Base-by-base conservation (phyloP, 352 stramenopile species). In the Blastocystis sp. region DNA sequence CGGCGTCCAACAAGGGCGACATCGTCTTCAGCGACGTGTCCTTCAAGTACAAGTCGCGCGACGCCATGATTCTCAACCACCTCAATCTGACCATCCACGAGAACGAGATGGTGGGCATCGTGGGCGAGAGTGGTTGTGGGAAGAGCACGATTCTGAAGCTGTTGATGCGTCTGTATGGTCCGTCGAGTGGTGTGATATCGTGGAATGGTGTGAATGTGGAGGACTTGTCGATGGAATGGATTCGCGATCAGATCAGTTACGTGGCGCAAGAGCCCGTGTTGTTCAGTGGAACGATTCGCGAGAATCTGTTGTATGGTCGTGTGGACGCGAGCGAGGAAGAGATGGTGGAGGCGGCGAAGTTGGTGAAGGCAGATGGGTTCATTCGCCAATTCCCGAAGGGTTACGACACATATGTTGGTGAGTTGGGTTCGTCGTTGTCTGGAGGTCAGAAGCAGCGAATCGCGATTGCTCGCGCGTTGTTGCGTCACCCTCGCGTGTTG, bases 391-490 rank as follows among this genome's bases (percentile, higher is more conserved):
- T 98, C 69, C 94, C 94, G 0, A 92, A 97, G 29, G 92, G 94
- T 10, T 97, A 97, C 67, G 92, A 94, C 41, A 98, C 95, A 0
- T 91, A 94, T 51, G 94, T 97, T 29, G 95, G 95, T 50, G 95
- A 98, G 81, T 90, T 92, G 26, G 95, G 95, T 12, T 91, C 92
- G 3, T 93, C 95, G 70, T 91, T 98, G 12, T 98, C 93, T 0
- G 96, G 96, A 55, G 96, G 96, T 3, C 95, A 99, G 93, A 98
- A 97, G 85, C 95, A 98, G 90, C 92, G 96, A 13, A 96, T 98
- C 88, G 94, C 94, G 6, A 98, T 98, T 78, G 95, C 96, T 12
- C 92, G 96, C 41, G 95, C 95, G 0, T 92, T 98, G 61, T 91
- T 98, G 62, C 94, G 95, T 67, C 95, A 96, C 71, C 95, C 94